A percentile compares a stretch with the other conserved stretches of the same genome.
Conservation (phyloP, 2,329 filamentous ascomycete species). For the Pseudogymnoascus sp. region DNA sequence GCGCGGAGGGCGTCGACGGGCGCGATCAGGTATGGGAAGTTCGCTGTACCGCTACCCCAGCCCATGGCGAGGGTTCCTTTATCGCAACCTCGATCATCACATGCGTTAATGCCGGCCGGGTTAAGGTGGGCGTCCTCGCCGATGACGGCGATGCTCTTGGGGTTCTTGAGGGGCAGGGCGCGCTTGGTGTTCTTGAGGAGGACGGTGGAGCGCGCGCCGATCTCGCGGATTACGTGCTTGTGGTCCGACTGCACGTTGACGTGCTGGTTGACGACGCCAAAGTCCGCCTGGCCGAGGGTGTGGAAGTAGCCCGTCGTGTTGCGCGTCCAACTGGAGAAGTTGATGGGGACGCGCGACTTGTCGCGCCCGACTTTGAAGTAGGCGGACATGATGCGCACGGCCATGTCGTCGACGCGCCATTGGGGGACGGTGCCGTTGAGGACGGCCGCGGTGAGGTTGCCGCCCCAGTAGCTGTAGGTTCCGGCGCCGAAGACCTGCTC, state of each 20-base stretch:
- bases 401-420: constrained; percentile 88
- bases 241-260: constrained; percentile 78
- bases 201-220: constrained; percentile 73
- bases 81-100: constrained; percentile 46
- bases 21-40: constrained; percentile 68
- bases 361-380: constrained; percentile 56
- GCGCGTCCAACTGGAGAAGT: constrained; percentile 81
- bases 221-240: constrained; percentile 60
- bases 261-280: constrained; percentile 66
- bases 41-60: constrained; percentile 68
- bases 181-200: constrained; percentile 75
- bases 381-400: constrained; percentile 67
- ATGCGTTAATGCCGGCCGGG: constrained; percentile 69
- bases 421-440: constrained; percentile 83
- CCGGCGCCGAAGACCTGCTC: constrained; percentile 71
- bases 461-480: constrained; percentile 53
- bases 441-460: constrained; percentile 79
- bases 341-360: constrained; percentile 43
- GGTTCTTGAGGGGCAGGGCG: constrained; percentile 67
- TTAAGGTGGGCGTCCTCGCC: constrained; percentile 78
- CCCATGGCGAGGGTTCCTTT: constrained; percentile 61
- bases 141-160: constrained; percentile 67
- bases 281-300: constrained; percentile 49
- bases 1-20: constrained; percentile 62
- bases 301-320: constrained; percentile 68